A percentile compares a stretch with the other conserved stretches of the same genome.
phyloP scores from a whole-genome alignment of 2,329 filamentous ascomycete genomes.

The Teratosphaeria pseudoeucalypti region DNA sequence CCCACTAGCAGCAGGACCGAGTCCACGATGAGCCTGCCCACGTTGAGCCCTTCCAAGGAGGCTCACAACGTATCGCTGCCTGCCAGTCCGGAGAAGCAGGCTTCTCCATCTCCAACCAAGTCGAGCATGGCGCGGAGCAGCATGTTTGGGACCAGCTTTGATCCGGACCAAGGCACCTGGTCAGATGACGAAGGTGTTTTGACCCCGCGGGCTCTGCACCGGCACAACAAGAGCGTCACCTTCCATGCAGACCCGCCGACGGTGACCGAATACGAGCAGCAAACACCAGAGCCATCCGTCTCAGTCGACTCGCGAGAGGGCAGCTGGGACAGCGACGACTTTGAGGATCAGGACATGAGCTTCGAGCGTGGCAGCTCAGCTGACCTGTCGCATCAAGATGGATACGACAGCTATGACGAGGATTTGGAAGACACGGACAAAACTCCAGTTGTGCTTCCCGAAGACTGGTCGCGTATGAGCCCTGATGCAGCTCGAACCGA shows the following conservation, averaged over 20 bases:
- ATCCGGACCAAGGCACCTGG: constrained; percentile 58
- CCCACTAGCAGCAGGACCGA: constrained; percentile 37
- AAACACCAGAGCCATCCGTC: constrained; percentile 80
- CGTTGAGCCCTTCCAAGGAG: constrained; percentile 44
- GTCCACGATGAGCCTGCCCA: constrained; percentile 51
- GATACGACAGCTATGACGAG: constrained; percentile 78
- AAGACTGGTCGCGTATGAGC: constrained; percentile 81
- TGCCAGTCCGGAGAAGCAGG: constrained; percentile 49
- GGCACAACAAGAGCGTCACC: constrained; percentile 91
- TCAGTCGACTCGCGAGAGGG: constrained; percentile 82
- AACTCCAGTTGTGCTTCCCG: constrained; percentile 92
- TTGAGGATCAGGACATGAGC: constrained; percentile 60
- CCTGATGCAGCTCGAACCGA: constrained; percentile 50
- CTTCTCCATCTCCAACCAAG: constrained; percentile 71
- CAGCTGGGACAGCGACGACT: constrained; percentile 74
- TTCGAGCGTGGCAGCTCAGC: constrained; percentile 49
- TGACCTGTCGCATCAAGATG: constrained; percentile 32
- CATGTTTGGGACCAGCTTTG: constrained; percentile 49
- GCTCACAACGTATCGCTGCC: constrained; percentile 17
- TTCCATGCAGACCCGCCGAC: constrained; percentile 90
- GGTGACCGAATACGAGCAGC: constrained; percentile 97
- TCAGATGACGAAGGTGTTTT: constrained; percentile 54
- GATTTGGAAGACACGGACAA: constrained; percentile 93
- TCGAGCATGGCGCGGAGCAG: constrained; percentile 67
- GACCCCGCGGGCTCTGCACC: constrained; percentile 59